Conservation (phyloP, 768 basidiomycete species). For the Termitomyces sp. region DNA sequence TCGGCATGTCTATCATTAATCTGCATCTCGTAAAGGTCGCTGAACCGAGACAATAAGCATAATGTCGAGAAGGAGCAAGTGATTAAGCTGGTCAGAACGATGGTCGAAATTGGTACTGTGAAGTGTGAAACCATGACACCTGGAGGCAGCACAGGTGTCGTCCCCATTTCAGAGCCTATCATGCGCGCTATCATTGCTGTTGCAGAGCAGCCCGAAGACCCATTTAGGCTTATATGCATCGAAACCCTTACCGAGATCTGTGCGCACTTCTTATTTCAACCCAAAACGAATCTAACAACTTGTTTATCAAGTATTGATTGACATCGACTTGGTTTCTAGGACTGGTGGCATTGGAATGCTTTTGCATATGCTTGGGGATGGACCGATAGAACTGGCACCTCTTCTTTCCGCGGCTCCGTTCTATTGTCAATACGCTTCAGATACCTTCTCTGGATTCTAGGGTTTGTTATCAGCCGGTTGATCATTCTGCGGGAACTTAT, state of each 20-base stretch:
- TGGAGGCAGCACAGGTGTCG: conserved; percentile 33
- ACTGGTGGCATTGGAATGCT: conserved; percentile 85
- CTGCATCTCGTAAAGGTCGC: conserved; percentile 44
- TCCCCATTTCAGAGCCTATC: conserved; percentile 68
- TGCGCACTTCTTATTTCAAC: conserved; percentile 31
- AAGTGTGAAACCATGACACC: conserved; percentile 40
- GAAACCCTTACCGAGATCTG: conserved; percentile 89
- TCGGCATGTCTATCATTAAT: conserved; percentile 1
- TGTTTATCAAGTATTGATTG: conserved; percentile 65
- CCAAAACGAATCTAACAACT: background rate
- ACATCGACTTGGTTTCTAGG: conserved; percentile 74
- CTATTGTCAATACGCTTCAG: conserved; percentile 77
- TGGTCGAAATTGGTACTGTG: conserved; percentile 72
- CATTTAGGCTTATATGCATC: conserved; percentile 75
- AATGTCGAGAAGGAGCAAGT: conserved; percentile 88
- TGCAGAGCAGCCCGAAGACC: conserved; percentile 90
- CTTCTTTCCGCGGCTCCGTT: conserved; percentile 76
- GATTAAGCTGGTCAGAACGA: conserved; percentile 80
- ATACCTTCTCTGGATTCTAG: conserved; percentile 86
- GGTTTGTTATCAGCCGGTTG: conserved; percentile 37
- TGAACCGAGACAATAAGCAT: conserved; percentile 81
- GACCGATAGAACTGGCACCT: conserved; percentile 76
- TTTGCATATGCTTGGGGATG: conserved; percentile 85
- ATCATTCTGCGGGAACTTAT: background rate
- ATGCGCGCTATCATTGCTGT: conserved; percentile 90